phyloP scores from a whole-genome alignment of 2,329 filamentous ascomycete genomes.

The Ceratocystis smalleyi region DNA sequence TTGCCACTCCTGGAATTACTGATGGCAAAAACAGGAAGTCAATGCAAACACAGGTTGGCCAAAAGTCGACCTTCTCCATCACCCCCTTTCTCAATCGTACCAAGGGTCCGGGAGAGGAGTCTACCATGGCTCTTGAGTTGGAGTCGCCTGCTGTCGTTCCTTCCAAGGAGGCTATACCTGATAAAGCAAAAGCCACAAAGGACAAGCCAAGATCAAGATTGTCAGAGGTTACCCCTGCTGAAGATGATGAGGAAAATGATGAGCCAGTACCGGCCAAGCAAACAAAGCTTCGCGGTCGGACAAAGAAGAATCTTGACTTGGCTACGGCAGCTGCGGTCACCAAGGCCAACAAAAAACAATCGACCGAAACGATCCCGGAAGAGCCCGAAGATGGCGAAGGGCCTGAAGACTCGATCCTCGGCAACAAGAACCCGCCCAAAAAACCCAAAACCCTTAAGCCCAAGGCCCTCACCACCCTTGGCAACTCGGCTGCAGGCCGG shows the following conservation, averaged over 20 bases:
- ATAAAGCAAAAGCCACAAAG: slow-evolving; percentile 13
- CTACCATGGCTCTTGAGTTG: slow-evolving; percentile 8
- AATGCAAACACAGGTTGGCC: slow-evolving; percentile 43
- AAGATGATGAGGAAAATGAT: slow-evolving; percentile 4
- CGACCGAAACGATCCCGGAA: background rate
- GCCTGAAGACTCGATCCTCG: slow-evolving; percentile 4
- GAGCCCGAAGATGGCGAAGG: slow-evolving; percentile 14
- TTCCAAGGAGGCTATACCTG: background rate
- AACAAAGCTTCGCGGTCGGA: slow-evolving; percentile 8
- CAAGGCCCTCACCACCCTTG: background rate
- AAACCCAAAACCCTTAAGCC: slow-evolving; percentile 17
- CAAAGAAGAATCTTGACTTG: slow-evolving; percentile 10
- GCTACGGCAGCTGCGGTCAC: background rate
- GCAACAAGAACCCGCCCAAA: slow-evolving; percentile 1
- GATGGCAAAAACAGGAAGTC: slow-evolving; percentile 41
- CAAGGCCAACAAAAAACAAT: slow-evolving; percentile 3
- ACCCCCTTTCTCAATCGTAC: slow-evolving; percentile 81
- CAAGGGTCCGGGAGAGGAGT: slow-evolving; percentile 31
- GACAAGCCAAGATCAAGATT: slow-evolving; percentile 13
- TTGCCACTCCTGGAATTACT: slow-evolving; percentile 31
- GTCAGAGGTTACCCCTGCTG: slow-evolving; percentile 11
- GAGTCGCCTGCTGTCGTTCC: slow-evolving; percentile 8
- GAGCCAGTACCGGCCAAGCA: slow-evolving; percentile 6
- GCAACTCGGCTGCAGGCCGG: slow-evolving; percentile 5
- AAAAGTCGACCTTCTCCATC: slow-evolving; percentile 86